A percentile compares a stretch with the other conserved stretches of the same genome.
Conservation (phyloP, 306 rosid species). For the Myrica gale region DNA sequence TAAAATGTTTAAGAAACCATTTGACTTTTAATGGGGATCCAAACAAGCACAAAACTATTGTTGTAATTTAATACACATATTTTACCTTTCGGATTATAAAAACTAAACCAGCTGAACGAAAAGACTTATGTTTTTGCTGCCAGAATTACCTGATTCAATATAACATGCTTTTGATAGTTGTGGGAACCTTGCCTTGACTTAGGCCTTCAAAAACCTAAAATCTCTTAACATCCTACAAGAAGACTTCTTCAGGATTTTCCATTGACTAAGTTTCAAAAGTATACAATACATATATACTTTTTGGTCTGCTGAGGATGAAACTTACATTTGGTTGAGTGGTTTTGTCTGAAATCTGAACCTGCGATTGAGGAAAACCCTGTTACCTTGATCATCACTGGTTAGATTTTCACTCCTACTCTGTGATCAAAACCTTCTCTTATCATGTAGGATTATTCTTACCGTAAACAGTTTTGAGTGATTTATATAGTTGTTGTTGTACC, state of each 20-base stretch:
- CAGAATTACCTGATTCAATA: too few relatives aligned
- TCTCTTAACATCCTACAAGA: too few relatives aligned
- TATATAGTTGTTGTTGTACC: slow-evolving; percentile 24
- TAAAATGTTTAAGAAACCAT: too few relatives aligned
- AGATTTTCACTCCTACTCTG: neutral
- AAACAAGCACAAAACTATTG: too few relatives aligned
- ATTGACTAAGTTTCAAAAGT: neutral
- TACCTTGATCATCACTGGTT: slow-evolving; percentile 2
- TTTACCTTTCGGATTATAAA: too few relatives aligned
- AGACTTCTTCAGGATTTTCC: neutral
- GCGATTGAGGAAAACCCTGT: neutral
- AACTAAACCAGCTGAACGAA: too few relatives aligned
- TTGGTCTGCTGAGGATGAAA: neutral
- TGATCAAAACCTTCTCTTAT: neutral
- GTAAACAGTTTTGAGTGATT: slow-evolving; percentile 6
- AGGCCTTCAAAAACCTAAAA: too few relatives aligned
- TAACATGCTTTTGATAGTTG: neutral
- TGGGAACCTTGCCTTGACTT: too few relatives aligned
- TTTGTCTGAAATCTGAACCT: neutral
- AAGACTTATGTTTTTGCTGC: too few relatives aligned
- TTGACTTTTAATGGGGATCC: too few relatives aligned
- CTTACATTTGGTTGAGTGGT: neutral
- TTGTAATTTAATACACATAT: too few relatives aligned
- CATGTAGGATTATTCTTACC: neutral
- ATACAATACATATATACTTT: neutral